Evolutionary conservation across 2,329 filamentous ascomycete species (phyloP).

Genomic region (Apiospora sp.): DNA sequence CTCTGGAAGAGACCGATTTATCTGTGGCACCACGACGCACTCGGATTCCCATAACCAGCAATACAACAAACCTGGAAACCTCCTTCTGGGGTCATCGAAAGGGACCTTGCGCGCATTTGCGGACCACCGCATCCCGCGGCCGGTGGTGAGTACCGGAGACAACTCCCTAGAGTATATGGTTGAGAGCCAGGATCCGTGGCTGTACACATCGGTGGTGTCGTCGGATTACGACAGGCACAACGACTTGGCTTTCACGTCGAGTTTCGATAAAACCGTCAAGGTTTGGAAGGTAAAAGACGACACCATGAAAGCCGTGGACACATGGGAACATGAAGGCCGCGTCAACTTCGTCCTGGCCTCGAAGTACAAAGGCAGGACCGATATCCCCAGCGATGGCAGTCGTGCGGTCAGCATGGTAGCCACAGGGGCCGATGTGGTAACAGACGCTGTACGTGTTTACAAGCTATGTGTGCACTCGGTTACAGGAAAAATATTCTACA

Average conservation of each 20-base stretch:
- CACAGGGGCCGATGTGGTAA: slow-evolving; percentile 64
- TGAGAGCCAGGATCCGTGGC: slow-evolving; percentile 66
- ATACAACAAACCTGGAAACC: slow-evolving; percentile 71
- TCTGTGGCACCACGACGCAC: slow-evolving; percentile 70
- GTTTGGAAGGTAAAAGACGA: slow-evolving; percentile 59
- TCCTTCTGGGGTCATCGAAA: slow-evolving; percentile 60
- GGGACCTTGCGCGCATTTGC: slow-evolving; percentile 59
- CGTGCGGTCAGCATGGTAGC: slow-evolving; percentile 52
- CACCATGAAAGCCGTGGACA: slow-evolving; percentile 54
- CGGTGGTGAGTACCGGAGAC: slow-evolving; percentile 59
- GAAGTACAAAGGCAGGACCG: slow-evolving; percentile 43
- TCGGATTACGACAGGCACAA: slow-evolving; percentile 61
- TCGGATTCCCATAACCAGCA: slow-evolving; percentile 70
- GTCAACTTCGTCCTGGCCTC: slow-evolving; percentile 70
- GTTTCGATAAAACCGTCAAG: slow-evolving; percentile 69
- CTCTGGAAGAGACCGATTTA: slow-evolving; percentile 54
- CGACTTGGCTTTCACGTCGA: slow-evolving; percentile 63
- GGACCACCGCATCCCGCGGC: slow-evolving; percentile 65
- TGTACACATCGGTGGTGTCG: slow-evolving; percentile 70
- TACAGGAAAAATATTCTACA: not conserved
- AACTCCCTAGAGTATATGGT: slow-evolving; percentile 66
- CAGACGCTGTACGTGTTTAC: slow-evolving; percentile 66
- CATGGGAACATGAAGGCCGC: slow-evolving; percentile 64
- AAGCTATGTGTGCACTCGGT: slow-evolving; percentile 41
- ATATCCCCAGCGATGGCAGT: not conserved